Conservation (phyloP, 1,284 basidiomycete species). For the Wallemia hederae region DNA sequence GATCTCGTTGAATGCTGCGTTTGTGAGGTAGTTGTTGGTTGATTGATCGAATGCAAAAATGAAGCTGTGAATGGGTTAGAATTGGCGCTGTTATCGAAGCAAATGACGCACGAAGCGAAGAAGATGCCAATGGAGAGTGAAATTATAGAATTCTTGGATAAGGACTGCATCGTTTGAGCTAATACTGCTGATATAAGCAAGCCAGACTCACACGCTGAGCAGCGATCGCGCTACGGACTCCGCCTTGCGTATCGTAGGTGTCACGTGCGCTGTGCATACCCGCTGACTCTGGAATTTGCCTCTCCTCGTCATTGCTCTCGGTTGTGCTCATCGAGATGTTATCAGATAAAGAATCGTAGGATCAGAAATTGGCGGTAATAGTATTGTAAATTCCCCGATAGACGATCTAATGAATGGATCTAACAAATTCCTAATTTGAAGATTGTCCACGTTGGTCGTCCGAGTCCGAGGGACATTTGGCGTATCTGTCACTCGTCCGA, state of each 20-base stretch:
- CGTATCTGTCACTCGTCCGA: too few species aligned
- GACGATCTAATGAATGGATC: too few species aligned
- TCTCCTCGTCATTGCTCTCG: too few species aligned
- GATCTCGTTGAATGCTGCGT: background rate
- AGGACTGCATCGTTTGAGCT: constrained; percentile 4
- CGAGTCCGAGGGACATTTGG: too few species aligned
- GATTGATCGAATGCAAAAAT: background rate
- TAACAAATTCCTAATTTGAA: too few species aligned
- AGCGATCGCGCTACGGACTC: background rate
- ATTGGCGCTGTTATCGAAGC: background rate
- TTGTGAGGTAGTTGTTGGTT: background rate
- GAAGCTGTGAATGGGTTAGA: background rate
- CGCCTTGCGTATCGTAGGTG: background rate
- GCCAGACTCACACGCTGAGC: background rate
- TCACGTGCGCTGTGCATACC: background rate
- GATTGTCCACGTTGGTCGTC: too few species aligned
- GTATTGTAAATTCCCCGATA: too few species aligned
- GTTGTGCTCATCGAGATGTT: too few species aligned
- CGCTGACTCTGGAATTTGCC: too few species aligned
- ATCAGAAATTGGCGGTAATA: too few species aligned
- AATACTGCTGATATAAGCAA: background rate
- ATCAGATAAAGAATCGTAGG: too few species aligned
- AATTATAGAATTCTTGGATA: constrained; percentile 4
- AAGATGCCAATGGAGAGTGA: background rate
- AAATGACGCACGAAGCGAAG: background rate